A percentile compares a stretch with the other conserved stretches of the same genome.
phyloP scores from a whole-genome alignment of 108 stramenopile species.

The Epithemia pelagica region DNA sequence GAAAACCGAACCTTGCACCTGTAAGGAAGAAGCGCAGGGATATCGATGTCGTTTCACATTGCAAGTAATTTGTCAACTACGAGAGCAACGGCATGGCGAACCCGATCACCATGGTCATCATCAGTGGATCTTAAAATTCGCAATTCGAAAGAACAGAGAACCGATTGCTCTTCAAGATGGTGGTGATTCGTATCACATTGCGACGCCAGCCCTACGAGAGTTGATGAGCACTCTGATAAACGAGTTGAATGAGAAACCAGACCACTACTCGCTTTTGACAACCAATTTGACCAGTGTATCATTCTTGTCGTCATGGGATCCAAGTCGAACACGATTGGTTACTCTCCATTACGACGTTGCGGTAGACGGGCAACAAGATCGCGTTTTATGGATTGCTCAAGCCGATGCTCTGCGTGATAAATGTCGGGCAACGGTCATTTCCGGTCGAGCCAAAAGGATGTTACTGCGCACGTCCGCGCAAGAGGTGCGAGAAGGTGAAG shows the following conservation, averaged over 20 bases:
- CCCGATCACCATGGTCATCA: background rate
- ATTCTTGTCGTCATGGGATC: background rate
- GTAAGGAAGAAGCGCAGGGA: constrained; percentile 27
- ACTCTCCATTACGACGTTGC: background rate
- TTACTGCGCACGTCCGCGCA: constrained; percentile 1
- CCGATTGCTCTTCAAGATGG: background rate
- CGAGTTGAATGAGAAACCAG: background rate
- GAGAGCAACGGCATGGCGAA: background rate
- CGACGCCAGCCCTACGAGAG: background rate
- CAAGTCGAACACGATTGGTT: background rate
- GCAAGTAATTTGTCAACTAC: constrained; percentile 30
- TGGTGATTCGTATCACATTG: background rate
- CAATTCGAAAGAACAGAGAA: constrained; percentile 3
- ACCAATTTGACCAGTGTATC: background rate
- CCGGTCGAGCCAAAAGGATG: constrained; percentile 44
- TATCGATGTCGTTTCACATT: constrained; percentile 70
- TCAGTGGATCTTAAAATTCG: background rate
- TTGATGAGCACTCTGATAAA: background rate
- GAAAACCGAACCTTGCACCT: constrained; percentile 10
- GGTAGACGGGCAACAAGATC: constrained; percentile 1
- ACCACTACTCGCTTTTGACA: background rate
- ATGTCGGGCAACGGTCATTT: constrained; percentile 28
- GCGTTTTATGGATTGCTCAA: constrained; percentile 45
- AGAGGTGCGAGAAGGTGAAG: background rate
- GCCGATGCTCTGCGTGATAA: constrained; percentile 27